phyloP scores from a whole-genome alignment of 139 green algal species.

The Chlamydomonas sp. region DNA sequence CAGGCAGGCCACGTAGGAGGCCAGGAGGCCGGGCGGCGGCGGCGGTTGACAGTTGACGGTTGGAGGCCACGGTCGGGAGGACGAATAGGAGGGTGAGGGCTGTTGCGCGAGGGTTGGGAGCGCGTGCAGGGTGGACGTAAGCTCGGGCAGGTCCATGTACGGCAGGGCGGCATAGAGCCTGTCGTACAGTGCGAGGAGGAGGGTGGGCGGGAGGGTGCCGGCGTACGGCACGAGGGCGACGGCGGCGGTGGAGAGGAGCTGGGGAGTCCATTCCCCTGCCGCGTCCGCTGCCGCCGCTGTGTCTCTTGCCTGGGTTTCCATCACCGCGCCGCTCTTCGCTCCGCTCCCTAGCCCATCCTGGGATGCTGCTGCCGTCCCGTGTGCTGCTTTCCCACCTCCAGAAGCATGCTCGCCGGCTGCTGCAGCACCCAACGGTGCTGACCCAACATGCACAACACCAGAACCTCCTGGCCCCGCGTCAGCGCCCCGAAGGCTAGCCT shows the following conservation, averaged over 20 bases:
- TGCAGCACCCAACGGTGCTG: background rate
- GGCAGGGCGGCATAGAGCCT: background rate
- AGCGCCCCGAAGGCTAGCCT: constrained; percentile 10
- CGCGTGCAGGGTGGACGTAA: constrained; percentile 17
- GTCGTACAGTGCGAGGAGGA: constrained; percentile 10
- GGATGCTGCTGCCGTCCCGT: too few relatives aligned
- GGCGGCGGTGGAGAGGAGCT: background rate
- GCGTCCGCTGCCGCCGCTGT: background rate
- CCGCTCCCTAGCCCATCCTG: too few relatives aligned
- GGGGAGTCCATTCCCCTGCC: background rate
- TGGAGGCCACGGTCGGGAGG: background rate
- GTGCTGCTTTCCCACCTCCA: too few relatives aligned
- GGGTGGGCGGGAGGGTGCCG: background rate
- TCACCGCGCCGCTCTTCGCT: too few relatives aligned
- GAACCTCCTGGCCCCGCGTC: background rate
- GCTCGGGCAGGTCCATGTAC: background rate
- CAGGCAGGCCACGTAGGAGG: constrained; percentile 24
- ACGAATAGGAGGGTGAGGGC: background rate
- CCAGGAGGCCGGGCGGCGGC: background rate
- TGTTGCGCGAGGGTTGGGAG: background rate
- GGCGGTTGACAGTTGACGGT: background rate
- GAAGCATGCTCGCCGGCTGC: background rate
- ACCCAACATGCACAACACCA: background rate
- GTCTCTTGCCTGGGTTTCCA: background rate
- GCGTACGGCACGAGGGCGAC: constrained; percentile 16